Conservation (phyloP, 495 filamentous ascomycete species). For the Usnea hakonensis region DNA sequence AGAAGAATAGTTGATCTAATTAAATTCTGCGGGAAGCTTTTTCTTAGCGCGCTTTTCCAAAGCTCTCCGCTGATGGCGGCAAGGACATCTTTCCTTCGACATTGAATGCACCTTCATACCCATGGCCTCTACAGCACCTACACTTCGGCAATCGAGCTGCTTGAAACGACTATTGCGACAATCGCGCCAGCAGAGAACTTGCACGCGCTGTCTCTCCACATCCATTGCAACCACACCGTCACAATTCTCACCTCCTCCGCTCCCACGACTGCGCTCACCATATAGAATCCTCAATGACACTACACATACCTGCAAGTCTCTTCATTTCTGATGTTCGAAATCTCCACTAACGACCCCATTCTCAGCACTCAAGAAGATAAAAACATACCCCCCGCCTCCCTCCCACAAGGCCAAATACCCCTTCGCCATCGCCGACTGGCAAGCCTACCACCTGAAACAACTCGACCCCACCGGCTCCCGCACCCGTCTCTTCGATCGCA, state of each 20-base stretch:
- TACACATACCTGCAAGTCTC: conserved; percentile 1
- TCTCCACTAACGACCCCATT: neutral
- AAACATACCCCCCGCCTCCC: conserved; percentile 47
- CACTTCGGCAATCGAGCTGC: conserved; percentile 60
- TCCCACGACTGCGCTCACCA: conserved; percentile 11
- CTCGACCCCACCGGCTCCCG: conserved; percentile 83
- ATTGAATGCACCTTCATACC: conserved; percentile 4
- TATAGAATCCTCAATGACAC: conserved; percentile 5
- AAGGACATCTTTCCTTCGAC: neutral
- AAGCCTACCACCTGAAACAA: conserved; percentile 53
- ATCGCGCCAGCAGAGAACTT: conserved; percentile 36
- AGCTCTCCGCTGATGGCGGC: conserved; percentile 4
- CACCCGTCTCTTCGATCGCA: conserved; percentile 66
- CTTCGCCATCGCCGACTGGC: conserved; percentile 56
- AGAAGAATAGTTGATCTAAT: neutral
- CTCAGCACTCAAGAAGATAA: conserved; percentile 41
- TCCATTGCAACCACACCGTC: conserved; percentile 33
- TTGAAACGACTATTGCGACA: conserved; percentile 51
- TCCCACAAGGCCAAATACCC: conserved; percentile 39
- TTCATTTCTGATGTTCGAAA: neutral
- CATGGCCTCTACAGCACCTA: conserved; percentile 45
- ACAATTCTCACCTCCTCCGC: conserved; percentile 33
- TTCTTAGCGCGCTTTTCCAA: conserved; percentile 6
- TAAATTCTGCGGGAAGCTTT: neutral
- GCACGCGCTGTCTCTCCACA: conserved; percentile 37